phyloP scores from a whole-genome alignment of 495 filamentous ascomycete genomes.

The Lophiostoma macrostomum region DNA sequence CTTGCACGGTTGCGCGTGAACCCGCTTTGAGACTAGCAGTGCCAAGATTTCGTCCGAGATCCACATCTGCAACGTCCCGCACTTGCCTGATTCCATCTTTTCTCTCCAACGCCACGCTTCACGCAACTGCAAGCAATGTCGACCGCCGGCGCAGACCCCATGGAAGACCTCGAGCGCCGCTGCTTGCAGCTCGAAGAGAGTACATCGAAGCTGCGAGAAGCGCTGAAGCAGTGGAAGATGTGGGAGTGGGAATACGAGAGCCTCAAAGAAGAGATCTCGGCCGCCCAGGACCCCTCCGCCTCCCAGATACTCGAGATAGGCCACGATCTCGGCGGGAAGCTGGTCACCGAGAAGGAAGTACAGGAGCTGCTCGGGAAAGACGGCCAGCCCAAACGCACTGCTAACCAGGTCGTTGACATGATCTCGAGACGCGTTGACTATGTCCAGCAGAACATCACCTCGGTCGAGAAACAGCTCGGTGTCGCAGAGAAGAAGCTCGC shows the following conservation, averaged over 20 bases:
- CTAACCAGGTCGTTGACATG: conserved; percentile 60
- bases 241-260: conserved; percentile 90
- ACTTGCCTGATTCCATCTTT: not conserved
- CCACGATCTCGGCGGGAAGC: conserved; percentile 48
- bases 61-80: too few species aligned
- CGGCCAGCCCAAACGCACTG: conserved; percentile 46
- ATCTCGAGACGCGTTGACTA: conserved; percentile 81
- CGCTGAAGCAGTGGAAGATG: conserved; percentile 80
- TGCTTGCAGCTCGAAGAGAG: conserved; percentile 72
- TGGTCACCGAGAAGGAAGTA: conserved; percentile 61
- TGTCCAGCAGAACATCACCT: conserved; percentile 72
- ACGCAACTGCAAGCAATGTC: conserved; percentile 25
- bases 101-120: not conserved
- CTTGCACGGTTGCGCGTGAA: too few species aligned
- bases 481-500: conserved; percentile 65
- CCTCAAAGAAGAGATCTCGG: conserved; percentile 71
- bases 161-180: conserved; percentile 62
- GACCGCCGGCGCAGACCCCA: conserved; percentile 3
- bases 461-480: conserved; percentile 65
- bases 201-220: conserved; percentile 67
- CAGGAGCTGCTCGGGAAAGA: conserved; percentile 61
- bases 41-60: not conserved
- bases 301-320: conserved; percentile 42
- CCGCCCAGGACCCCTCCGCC: conserved; percentile 5
- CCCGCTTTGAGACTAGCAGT: too few species aligned